These are phyloP conservation scores for Colletotrichum plurivorum DNA, from an alignment of 2,329 filamentous ascomycete genomes.

Conservation along the genomic window DNA sequence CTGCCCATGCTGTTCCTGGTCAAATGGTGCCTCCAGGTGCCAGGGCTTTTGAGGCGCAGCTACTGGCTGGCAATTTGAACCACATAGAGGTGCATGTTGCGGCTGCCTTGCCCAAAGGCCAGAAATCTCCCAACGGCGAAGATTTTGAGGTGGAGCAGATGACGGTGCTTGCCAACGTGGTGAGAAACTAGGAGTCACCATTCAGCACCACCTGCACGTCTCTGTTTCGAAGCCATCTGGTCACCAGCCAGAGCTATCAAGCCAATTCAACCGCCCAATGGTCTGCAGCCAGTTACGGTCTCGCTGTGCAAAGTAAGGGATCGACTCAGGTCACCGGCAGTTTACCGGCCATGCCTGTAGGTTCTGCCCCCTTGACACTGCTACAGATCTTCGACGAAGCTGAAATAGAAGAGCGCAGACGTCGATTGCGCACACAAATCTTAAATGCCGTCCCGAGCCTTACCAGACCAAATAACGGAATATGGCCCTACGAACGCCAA, in stretches of 20 bases:
- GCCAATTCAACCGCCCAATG: not conserved
- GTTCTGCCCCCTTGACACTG: constrained; percentile 23
- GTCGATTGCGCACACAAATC: not conserved
- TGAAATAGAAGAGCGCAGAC: constrained; percentile 22
- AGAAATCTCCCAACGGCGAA: constrained; percentile 69
- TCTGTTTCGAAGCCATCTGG: not conserved
- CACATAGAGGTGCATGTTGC: constrained; percentile 84
- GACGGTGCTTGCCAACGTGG: constrained; percentile 81
- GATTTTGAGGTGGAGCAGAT: constrained; percentile 84
- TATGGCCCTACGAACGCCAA: too few relatives aligned
- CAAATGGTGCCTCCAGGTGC: constrained; percentile 69
- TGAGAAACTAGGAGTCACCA: constrained; percentile 57
- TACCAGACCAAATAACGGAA: not conserved
- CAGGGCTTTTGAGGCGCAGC: constrained; percentile 81
- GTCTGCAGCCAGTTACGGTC: not conserved
- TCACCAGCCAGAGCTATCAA: not conserved
- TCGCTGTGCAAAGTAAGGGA: not conserved
- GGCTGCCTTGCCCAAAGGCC: constrained; percentile 75
- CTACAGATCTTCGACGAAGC: constrained; percentile 32
- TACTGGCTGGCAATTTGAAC: constrained; percentile 79
- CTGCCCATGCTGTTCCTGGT: constrained; percentile 64
- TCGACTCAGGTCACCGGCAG: constrained; percentile 6
- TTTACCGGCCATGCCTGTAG: constrained; percentile 19
- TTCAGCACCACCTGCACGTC: not conserved
- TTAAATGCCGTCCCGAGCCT: constrained; percentile 1